These are phyloP conservation scores for Globisporangium takayamanum DNA, from an alignment of 352 stramenopile species.

Conservation along the genomic window DNA sequence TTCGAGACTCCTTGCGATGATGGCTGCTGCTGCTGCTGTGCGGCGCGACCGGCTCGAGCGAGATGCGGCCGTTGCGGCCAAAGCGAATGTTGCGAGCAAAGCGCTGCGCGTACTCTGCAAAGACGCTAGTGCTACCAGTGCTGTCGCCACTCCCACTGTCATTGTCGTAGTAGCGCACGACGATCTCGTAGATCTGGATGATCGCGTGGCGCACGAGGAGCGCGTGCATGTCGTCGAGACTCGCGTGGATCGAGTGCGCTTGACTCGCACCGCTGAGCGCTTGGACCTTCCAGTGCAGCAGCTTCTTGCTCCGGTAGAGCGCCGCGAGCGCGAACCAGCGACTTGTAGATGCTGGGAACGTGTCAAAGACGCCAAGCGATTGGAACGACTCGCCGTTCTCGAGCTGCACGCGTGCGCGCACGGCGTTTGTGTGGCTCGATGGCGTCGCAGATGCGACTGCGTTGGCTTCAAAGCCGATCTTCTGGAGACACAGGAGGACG, in stretches of 20 bases:
- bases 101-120: slow-evolving; percentile 30
- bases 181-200: slow-evolving; percentile 55
- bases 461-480: slow-evolving; percentile 3
- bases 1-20: background rate
- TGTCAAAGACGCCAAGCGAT: slow-evolving; percentile 41
- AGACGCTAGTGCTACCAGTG: slow-evolving; percentile 13
- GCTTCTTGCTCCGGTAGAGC: slow-evolving; percentile 46
- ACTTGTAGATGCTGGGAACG: slow-evolving; percentile 18
- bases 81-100: slow-evolving; percentile 64
- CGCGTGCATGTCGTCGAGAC: slow-evolving; percentile 46
- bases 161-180: slow-evolving; percentile 23
- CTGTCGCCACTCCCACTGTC: slow-evolving; percentile 1
- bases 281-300: slow-evolving; percentile 41
- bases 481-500: slow-evolving; percentile 46
- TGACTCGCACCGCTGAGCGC: slow-evolving; percentile 30
- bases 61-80: slow-evolving; percentile 49
- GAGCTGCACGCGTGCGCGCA: slow-evolving; percentile 26
- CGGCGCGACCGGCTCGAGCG: slow-evolving; percentile 16
- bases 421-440: background rate
- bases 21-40: background rate
- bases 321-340: slow-evolving; percentile 47
- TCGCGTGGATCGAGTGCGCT: slow-evolving; percentile 40
- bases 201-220: slow-evolving; percentile 41
- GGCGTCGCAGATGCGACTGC: background rate
- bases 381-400: slow-evolving; percentile 49